phyloP scores from a whole-genome alignment of 2,329 filamentous ascomycete genomes.

The Fusarium chuoi region DNA sequence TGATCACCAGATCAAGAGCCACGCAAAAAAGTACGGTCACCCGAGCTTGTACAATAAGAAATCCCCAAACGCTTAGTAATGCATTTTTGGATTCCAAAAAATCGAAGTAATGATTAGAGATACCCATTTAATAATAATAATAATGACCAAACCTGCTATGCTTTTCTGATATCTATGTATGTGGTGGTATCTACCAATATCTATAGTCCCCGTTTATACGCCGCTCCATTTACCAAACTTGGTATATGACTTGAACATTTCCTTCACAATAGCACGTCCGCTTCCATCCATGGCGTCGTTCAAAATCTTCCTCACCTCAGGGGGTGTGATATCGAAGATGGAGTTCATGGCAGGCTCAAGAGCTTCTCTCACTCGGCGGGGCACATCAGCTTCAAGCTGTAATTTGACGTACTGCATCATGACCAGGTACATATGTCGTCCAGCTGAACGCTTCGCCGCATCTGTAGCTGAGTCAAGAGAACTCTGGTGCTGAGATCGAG shows the following conservation, averaged over 20 bases:
- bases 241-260: conserved; percentile 68
- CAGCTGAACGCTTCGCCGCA: conserved; percentile 69
- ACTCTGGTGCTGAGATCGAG: conserved; percentile 56
- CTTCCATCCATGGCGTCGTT: conserved; percentile 69
- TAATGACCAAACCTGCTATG: conserved; percentile 13
- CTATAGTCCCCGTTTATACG: conserved; percentile 51
- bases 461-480: conserved; percentile 69
- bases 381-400: conserved; percentile 66
- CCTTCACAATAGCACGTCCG: conserved; percentile 67
- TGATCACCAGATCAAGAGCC: conserved; percentile 66
- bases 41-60: conserved; percentile 59
- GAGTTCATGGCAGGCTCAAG: conserved; percentile 68
- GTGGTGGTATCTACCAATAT: conserved; percentile 36
- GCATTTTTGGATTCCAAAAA: background rate
- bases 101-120: conserved; percentile 11
- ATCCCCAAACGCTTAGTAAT: conserved; percentile 10
- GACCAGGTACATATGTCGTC: conserved; percentile 70
- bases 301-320: conserved; percentile 64
- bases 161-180: conserved; percentile 17
- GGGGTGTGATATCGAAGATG: conserved; percentile 67
- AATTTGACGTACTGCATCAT: conserved; percentile 69
- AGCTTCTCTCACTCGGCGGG: conserved; percentile 62
- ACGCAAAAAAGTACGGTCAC: conserved; percentile 67
- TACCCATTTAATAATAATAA: conserved; percentile 35
- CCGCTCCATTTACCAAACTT: conserved; percentile 74